Conservation (phyloP, 108 stramenopile species). For the Fragilariopsis cylindrus region DNA sequence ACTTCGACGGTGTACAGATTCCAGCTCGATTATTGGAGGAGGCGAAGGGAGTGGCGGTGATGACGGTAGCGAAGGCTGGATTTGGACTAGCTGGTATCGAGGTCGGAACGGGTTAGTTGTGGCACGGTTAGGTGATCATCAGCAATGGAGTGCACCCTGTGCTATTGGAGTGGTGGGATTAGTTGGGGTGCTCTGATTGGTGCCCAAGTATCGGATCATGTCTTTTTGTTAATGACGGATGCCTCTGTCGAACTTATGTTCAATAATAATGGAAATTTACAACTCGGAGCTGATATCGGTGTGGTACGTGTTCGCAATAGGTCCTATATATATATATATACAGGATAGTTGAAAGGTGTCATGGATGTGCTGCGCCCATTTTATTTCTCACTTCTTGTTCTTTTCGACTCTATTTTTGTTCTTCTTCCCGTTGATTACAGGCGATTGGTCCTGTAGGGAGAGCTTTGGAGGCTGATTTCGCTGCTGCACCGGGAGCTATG, state of each 20-base stretch:
- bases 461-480: constrained; percentile 84
- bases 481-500: constrained; percentile 50
- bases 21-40: constrained; percentile 69
- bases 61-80: constrained; percentile 82
- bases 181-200: constrained; percentile 87
- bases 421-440: neutral
- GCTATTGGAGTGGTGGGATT: constrained; percentile 85
- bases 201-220: constrained; percentile 86
- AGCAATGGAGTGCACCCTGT: constrained; percentile 84
- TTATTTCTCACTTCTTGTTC: neutral
- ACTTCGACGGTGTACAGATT: constrained; percentile 80
- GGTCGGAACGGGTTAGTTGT: constrained; percentile 90
- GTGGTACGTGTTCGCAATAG: constrained; percentile 39
- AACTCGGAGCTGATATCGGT: constrained; percentile 94
- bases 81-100: constrained; percentile 85
- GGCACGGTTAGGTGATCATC: constrained; percentile 53
- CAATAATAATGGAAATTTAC: constrained; percentile 68
- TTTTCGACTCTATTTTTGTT: neutral
- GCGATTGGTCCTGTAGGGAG: constrained; percentile 93
- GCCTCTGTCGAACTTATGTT: constrained; percentile 86
- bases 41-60: constrained; percentile 80
- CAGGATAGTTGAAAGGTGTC: no score
- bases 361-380: neutral
- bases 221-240: constrained; percentile 94
- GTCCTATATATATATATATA: no score